Evolutionary conservation across 2,329 filamentous ascomycete genomes (phyloP).

Genomic region (Emmonsiellopsis sp.): DNA sequence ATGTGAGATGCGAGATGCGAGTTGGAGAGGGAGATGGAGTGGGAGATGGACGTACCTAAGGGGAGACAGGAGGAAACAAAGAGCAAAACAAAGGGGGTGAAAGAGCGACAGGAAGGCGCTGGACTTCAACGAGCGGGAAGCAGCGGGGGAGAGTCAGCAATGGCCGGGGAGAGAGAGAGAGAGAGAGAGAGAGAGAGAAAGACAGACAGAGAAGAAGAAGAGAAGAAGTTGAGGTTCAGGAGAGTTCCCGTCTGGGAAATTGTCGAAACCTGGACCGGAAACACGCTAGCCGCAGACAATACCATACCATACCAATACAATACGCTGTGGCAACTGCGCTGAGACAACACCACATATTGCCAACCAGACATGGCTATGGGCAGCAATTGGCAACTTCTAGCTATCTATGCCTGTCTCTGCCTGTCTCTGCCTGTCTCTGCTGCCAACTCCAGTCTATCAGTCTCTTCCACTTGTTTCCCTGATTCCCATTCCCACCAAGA

Average conservation of each 20-base stretch:
- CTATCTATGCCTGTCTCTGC: no score
- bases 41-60: not conserved
- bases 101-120: slow-evolving; percentile 8
- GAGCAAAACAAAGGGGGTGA: slow-evolving; percentile 6
- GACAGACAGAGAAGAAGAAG: slow-evolving; percentile 17
- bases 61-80: not conserved
- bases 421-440: no score
- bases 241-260: not conserved
- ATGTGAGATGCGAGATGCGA: not conserved
- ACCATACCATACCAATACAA: no score
- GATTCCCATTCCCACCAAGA: no score
- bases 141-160: not conserved
- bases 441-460: no score
- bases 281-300: no score
- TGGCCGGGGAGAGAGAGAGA: slow-evolving; percentile 19
- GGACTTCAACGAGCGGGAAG: slow-evolving; percentile 3
- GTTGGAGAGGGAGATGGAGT: not conserved
- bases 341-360: no score
- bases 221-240: slow-evolving; percentile 12
- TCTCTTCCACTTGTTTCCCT: no score
- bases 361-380: no score
- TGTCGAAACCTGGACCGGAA: not conserved
- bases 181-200: slow-evolving; percentile 8
- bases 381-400: no score
- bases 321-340: no score